phyloP scores from a whole-genome alignment of 2,329 filamentous ascomycete species.

The Karstenula rhodostoma region DNA sequence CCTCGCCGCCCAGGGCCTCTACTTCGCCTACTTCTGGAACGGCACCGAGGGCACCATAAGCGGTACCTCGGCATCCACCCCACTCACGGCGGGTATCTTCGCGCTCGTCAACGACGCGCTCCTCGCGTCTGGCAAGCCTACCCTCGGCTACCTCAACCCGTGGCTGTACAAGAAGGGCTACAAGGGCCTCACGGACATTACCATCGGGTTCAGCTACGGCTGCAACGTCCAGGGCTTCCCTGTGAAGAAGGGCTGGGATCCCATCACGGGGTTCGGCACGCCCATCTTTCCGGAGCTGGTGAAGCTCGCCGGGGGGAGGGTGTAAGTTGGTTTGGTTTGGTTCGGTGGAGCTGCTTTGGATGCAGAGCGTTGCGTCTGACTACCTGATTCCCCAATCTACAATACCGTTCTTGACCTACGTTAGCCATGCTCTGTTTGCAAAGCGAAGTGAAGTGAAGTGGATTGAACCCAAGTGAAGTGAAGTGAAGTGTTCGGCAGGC shows the following conservation, averaged over 20 bases:
- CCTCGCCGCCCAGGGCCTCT: conserved; percentile 66
- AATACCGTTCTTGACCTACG: background rate
- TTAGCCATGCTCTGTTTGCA: no score
- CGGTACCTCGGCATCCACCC: conserved; percentile 65
- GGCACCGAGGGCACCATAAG: conserved; percentile 51
- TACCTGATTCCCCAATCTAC: background rate
- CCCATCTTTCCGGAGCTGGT: conserved; percentile 43
- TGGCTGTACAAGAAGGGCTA: conserved; percentile 64
- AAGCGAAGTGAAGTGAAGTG: no score
- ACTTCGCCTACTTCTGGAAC: conserved; percentile 56
- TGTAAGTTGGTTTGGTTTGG: conserved; percentile 13
- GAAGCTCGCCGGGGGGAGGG: conserved; percentile 30
- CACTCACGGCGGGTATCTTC: conserved; percentile 66
- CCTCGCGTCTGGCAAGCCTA: conserved; percentile 57
- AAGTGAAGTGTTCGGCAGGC: no score
- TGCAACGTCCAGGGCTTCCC: conserved; percentile 51
- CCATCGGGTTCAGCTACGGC: conserved; percentile 47
- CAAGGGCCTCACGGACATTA: conserved; percentile 60
- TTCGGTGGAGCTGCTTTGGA: background rate
- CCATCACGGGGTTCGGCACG: conserved; percentile 48
- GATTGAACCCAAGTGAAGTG: no score
- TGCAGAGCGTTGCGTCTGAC: background rate
- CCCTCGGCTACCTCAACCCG: conserved; percentile 68
- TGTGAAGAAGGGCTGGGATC: conserved; percentile 47
- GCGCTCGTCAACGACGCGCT: conserved; percentile 70